A percentile compares a stretch with the other conserved stretches of the same genome.
Conservation (phyloP, 352 stramenopile genomes). For the Phytophthora ohioensis region DNA sequence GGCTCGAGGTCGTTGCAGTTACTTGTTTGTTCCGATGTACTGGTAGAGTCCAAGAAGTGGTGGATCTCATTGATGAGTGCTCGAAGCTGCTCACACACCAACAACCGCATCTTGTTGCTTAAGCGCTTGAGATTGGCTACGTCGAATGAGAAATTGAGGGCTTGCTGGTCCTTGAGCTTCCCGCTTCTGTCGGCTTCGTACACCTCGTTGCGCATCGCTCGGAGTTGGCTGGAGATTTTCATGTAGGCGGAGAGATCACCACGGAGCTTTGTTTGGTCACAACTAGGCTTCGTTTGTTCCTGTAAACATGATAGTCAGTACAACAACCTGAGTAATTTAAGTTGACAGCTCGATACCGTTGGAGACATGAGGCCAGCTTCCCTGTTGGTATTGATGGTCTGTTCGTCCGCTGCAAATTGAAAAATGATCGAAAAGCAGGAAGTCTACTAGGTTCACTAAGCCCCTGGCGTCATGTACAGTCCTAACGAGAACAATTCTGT, state of each 20-base stretch:
- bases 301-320: neutral
- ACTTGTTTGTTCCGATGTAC: neutral
- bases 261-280: slow-evolving; percentile 20
- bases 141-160: slow-evolving; percentile 14
- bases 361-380: neutral
- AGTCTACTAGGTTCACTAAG: neutral
- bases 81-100: slow-evolving; percentile 28
- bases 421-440: slow-evolving; percentile 14
- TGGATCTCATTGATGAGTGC: slow-evolving; percentile 16
- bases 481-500: neutral
- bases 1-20: neutral
- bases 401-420: slow-evolving; percentile 9
- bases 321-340: neutral
- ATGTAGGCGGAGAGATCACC: slow-evolving; percentile 20
- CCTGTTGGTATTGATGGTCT: slow-evolving; percentile 7
- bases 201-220: slow-evolving; percentile 19
- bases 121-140: slow-evolving; percentile 19
- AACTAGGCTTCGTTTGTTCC: neutral
- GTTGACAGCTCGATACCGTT: neutral
- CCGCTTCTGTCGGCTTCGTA: slow-evolving; percentile 19
- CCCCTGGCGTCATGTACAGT: slow-evolving; percentile 21
- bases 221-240: slow-evolving; percentile 5
- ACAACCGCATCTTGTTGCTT: slow-evolving; percentile 24
- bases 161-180: slow-evolving; percentile 18
- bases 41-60: neutral